These are phyloP conservation scores for Cicer yamashitae DNA, from an alignment of 306 rosid species.

Conservation along the genomic window DNA sequence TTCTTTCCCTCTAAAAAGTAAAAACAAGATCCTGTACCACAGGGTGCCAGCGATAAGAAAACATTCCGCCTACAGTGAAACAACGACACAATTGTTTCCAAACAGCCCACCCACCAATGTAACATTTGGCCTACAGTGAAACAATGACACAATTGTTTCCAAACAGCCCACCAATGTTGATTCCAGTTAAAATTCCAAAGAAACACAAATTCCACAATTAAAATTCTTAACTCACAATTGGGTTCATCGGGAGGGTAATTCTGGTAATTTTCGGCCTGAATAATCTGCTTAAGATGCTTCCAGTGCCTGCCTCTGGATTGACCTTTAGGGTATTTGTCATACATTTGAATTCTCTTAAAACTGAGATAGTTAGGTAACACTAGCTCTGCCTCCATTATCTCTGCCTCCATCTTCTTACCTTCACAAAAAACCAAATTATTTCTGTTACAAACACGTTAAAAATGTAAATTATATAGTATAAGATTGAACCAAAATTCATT, in stretches of 20 bases:
- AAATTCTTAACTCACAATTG: constrained; percentile 53
- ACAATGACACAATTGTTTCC: not conserved
- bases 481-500: not conserved
- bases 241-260: constrained; percentile 79
- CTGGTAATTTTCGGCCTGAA: constrained; percentile 88
- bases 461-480: not conserved
- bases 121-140: not conserved
- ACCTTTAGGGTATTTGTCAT: constrained; percentile 93
- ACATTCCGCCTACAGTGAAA: not conserved
- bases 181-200: constrained; percentile 14
- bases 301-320: constrained; percentile 90
- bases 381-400: constrained; percentile 76
- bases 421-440: constrained; percentile 10
- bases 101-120: constrained; percentile 23
- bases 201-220: not conserved
- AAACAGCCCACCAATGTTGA: constrained; percentile 29
- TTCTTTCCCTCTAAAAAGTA: not conserved
- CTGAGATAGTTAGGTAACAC: constrained; percentile 78
- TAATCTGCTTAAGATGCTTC: constrained; percentile 97
- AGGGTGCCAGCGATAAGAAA: not conserved
- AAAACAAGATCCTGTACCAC: not conserved
- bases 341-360: constrained; percentile 83
- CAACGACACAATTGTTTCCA: not conserved
- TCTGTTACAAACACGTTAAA: not conserved
- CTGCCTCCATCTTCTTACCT: constrained; percentile 67